Conservation (phyloP, 1,139 yeast genomes). For the Blastobotrys apis region DNA sequence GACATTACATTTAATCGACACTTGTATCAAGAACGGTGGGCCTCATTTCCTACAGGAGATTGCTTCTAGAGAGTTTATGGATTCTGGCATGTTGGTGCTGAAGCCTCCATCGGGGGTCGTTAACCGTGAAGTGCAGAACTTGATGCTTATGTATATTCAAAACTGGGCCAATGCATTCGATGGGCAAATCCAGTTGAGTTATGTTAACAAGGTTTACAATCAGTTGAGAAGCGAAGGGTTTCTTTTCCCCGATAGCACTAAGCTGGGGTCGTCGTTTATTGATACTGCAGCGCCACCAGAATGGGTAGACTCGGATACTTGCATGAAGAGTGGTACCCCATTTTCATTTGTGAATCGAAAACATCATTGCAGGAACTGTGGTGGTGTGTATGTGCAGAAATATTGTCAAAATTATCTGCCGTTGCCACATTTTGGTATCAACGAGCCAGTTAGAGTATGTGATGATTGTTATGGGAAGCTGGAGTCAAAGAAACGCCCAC, state of each 20-base stretch:
- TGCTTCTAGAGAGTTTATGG: slow-evolving; percentile 83
- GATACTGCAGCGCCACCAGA: slow-evolving; percentile 96
- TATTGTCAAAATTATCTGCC: slow-evolving; percentile 71
- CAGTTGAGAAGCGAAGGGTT: slow-evolving; percentile 58
- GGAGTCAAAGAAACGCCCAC: slow-evolving; percentile 13
- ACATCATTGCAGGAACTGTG: slow-evolving; percentile 96
- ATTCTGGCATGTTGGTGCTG: slow-evolving; percentile 43
- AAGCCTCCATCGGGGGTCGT: slow-evolving; percentile 34
- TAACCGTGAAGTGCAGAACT: slow-evolving; percentile 54
- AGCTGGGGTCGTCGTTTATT: slow-evolving; percentile 52
- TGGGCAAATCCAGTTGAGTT: slow-evolving; percentile 60
- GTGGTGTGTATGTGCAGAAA: slow-evolving; percentile 85
- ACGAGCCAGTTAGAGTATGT: slow-evolving; percentile 88
- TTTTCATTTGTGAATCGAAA: slow-evolving; percentile 83
- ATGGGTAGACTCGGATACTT: slow-evolving; percentile 93
- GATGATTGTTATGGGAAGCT: slow-evolving; percentile 75
- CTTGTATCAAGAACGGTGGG: slow-evolving; percentile 93
- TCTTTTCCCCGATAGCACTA: slow-evolving; percentile 50
- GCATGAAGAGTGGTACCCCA: slow-evolving; percentile 86
- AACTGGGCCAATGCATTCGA: slow-evolving; percentile 75
- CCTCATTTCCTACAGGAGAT: slow-evolving; percentile 74
- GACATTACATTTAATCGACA: slow-evolving; percentile 71
- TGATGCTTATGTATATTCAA: slow-evolving; percentile 62
- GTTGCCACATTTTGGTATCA: slow-evolving; percentile 80
- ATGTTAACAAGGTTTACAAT: slow-evolving; percentile 60